Evolutionary conservation across 2,329 filamentous ascomycete species (phyloP), one percentile per base, ranked within the genome.

Genomic region (Aphanoascus verrucosus): DNA sequence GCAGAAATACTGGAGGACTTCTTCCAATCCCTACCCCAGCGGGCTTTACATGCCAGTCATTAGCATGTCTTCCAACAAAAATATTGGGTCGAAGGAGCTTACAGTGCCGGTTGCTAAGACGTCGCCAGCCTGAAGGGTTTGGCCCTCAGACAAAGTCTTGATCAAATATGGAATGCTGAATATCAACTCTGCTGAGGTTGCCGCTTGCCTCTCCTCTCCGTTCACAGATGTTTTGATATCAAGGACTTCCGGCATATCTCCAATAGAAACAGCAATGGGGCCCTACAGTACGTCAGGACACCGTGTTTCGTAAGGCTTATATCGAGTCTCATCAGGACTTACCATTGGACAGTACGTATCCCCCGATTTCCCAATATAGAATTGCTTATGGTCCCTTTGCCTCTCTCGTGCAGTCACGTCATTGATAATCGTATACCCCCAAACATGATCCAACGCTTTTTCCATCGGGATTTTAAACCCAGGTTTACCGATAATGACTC

Each of bases 311-410:
- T 23, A 9, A 2, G 19, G 17, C 5, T 6, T 5, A 15, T 14
- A 2, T 35, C 6, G n/a, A 15, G n/a, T n/a, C 35, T 15, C 17
- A 19, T 41, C 7, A 41, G 31, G 28, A 32, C 40, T 41, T 57
- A 74, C 73, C 68, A 80, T 79, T 0, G 77, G 77, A 56, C 77
- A 80, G 57, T 75, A 80, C 0, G 76, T 78, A 60, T 81, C 77
- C 0, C 72, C 64, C 0, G 73, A 77, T 61, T 81, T 81, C 7
- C 78, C 78, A 47, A 82, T 73, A 53, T 75, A 81, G 61, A 80
- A 81, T 56, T 82, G 79, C 61, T 81, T 80, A 55, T 81, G 78
- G 47, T 81, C 77, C 23, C 76, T 63, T 61, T 81, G 78, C 58
- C 72, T 69, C 42, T 75, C 74, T 9, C 78, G 65, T 0, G 77